These are phyloP conservation scores for Clathrus columnatus DNA, from an alignment of 768 basidiomycete genomes.

Conservation along the genomic window DNA sequence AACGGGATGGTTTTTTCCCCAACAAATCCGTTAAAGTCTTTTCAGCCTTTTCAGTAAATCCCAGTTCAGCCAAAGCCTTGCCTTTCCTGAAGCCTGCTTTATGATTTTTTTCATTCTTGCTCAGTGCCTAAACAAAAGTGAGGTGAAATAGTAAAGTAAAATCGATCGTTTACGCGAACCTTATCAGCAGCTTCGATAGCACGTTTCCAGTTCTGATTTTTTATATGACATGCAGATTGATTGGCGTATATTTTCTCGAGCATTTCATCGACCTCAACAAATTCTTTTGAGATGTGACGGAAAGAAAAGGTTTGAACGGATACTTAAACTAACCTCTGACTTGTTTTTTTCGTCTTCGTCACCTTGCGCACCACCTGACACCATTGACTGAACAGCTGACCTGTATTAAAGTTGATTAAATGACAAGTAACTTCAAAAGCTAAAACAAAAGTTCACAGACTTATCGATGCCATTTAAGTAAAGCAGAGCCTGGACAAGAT, in stretches of 20 bases:
- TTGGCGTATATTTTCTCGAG: conserved; percentile 80
- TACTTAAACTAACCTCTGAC: conserved; percentile 49
- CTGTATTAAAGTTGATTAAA: conserved; percentile 1
- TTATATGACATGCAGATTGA: conserved; percentile 78
- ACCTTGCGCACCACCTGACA: neutral
- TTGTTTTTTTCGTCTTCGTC: conserved; percentile 36
- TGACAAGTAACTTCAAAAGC: neutral
- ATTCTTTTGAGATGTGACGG: neutral
- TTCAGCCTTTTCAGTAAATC: conserved; percentile 67
- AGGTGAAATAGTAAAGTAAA: neutral
- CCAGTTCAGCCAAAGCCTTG: conserved; percentile 68
- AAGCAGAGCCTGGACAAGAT: conserved; percentile 46
- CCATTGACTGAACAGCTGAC: conserved; percentile 9
- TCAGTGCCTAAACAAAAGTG: conserved; percentile 44
- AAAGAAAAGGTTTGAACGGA: neutral
- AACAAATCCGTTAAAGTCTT: conserved; percentile 57
- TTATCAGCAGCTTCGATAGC: conserved; percentile 77
- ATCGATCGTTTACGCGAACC: conserved; percentile 25
- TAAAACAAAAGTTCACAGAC: conserved; percentile 30
- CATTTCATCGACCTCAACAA: conserved; percentile 55
- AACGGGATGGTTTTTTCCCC: conserved; percentile 54
- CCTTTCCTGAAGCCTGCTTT: conserved; percentile 79
- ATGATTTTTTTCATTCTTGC: conserved; percentile 65
- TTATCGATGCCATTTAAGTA: conserved; percentile 72
- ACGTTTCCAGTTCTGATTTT: conserved; percentile 71